Evolutionary conservation across 208 protist species (phyloP), one percentile per base, ranked within the genome.

Genomic region (Herpetomonas muscarum): DNA sequence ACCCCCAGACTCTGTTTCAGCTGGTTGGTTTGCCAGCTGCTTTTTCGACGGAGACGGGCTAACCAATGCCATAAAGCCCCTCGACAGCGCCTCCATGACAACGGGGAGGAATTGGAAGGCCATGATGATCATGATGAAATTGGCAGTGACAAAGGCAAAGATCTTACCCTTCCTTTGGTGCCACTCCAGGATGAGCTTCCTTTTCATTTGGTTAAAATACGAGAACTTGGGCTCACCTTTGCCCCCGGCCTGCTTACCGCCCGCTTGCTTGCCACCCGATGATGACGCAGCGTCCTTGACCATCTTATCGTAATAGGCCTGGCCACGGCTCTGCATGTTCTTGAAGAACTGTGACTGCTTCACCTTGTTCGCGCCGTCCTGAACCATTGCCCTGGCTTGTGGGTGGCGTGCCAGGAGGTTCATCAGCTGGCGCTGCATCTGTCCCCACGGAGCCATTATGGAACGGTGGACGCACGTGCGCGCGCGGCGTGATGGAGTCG

Each of bases 71-170:
- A 13, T 65, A 22, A 76, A 26, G 7, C 58, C 49, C 17, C 47
- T 51, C 39, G 55, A 79, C 39, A 65, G 1, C 26, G 44, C 54
- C 31, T 67, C 48, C 70, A 67, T 81, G 1, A 83, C 3, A 55
- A 70, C 59, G 13, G 69, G 70, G 3, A 67, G 51, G 25, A 85
- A 61, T 29, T 88, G 74, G 46, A 84, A 47, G n/a, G 85, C 22
- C 7, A 93, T 41, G 24, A 93, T 24, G 45, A 93, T 67, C 22
- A 55, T 64, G 61, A 93, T 73, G 32, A 90, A 71, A 60, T 93
- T 90, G 0, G 77, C 78, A 39, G 66, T 62, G 28, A 90, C 55
- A 55, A 93, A 93, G 25, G 71, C 73, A 26, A 78, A 26, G 2
- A 69, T 37, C 13, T 52, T 26, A 1, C 46, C 37, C 45, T 65